Conservation (phyloP, 192 early-diverging fungal genomes). For the Paraglomus occultum region DNA sequence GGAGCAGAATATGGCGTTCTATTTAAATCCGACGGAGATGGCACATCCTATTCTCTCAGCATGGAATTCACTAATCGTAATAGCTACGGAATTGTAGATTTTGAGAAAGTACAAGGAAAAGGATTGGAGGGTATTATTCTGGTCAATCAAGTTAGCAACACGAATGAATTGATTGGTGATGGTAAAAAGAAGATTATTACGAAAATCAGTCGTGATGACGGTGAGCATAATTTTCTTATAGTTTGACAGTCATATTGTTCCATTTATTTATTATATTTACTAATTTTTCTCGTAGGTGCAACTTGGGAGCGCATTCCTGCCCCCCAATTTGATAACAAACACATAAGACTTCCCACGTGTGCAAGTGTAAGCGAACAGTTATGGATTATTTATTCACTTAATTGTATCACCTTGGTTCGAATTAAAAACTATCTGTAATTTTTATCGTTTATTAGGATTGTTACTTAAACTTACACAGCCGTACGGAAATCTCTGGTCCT, state of each 20-base stretch:
- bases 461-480: slow-evolving; percentile 78
- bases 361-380: no score
- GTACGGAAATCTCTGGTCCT: slow-evolving; percentile 59
- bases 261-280: background rate
- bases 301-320: slow-evolving; percentile 26
- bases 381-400: slow-evolving; percentile 13
- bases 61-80: slow-evolving; percentile 84
- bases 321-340: no score
- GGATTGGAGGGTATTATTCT: slow-evolving; percentile 83
- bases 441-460: slow-evolving; percentile 46
- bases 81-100: slow-evolving; percentile 72
- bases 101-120: slow-evolving; percentile 81
- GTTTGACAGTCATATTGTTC: background rate
- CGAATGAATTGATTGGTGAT: slow-evolving; percentile 56
- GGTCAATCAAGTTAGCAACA: slow-evolving; percentile 84
- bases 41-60: slow-evolving; percentile 71
- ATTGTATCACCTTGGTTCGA: slow-evolving; percentile 23
- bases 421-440: background rate
- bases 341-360: no score
- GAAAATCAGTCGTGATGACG: slow-evolving; percentile 89
- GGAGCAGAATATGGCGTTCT: slow-evolving; percentile 66
- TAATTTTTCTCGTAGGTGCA: slow-evolving; percentile 4
- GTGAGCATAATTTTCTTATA: slow-evolving; percentile 32
- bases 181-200: slow-evolving; percentile 66
- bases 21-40: slow-evolving; percentile 88